Evolutionary conservation across 2,329 filamentous ascomycete species (phyloP).

Genomic region (Phoma herbarum): DNA sequence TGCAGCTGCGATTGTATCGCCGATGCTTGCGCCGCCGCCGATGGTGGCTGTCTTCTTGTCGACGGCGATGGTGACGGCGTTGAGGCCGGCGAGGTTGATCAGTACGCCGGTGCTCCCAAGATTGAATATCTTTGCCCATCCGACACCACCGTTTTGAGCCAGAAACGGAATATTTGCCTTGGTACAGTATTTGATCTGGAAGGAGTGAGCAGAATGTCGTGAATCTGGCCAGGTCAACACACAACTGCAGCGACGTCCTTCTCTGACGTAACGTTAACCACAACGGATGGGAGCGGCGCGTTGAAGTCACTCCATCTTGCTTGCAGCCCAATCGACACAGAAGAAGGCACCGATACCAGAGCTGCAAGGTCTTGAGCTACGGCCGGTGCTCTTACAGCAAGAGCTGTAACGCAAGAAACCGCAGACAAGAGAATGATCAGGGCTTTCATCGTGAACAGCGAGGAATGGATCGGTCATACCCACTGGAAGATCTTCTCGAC

Average conservation of each 20-base stretch:
- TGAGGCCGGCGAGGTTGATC: conserved; percentile 42
- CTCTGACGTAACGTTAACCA: conserved; percentile 33
- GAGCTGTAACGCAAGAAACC: conserved; percentile 22
- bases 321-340: conserved; percentile 24
- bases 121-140: conserved; percentile 38
- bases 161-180: conserved; percentile 34
- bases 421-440: conserved; percentile 23
- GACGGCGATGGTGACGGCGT: conserved; percentile 33
- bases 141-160: conserved; percentile 41
- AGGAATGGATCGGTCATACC: not conserved
- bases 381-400: conserved; percentile 20
- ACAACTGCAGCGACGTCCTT: conserved; percentile 34
- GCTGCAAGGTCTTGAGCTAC: conserved; percentile 26
- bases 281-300: conserved; percentile 29
- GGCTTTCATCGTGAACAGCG: conserved; percentile 19
- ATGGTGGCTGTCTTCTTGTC: conserved; percentile 39
- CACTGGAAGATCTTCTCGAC: not conserved
- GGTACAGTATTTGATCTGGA: conserved; percentile 36
- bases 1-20: conserved; percentile 51
- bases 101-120: conserved; percentile 37
- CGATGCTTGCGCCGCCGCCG: conserved; percentile 48
- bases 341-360: conserved; percentile 25
- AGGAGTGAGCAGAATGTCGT: not conserved
- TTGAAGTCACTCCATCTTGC: conserved; percentile 38
- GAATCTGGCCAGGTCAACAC: conserved; percentile 8